These are phyloP conservation scores for Kwoniella sp. DNA, from an alignment of 768 basidiomycete genomes.

Conservation along the genomic window DNA sequence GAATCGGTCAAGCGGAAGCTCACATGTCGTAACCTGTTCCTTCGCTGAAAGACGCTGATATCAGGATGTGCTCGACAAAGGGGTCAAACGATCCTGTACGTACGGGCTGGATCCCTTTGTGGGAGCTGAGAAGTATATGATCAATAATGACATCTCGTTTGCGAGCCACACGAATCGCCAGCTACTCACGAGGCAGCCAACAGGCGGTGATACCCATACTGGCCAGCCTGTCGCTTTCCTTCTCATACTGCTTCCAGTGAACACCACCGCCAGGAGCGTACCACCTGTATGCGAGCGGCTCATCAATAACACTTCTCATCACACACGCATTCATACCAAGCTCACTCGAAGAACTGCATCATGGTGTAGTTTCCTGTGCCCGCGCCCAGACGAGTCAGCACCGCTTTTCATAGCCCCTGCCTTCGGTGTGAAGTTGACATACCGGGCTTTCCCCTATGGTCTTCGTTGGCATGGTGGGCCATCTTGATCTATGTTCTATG, in stretches of 20 bases:
- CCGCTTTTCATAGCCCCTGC: neutral
- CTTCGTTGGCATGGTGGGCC: constrained; percentile 34
- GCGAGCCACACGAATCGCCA: neutral
- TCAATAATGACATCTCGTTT: neutral
- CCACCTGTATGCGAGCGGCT: constrained; percentile 13
- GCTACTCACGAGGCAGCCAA: constrained; percentile 50
- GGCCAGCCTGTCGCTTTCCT: constrained; percentile 39
- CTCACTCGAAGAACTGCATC: constrained; percentile 39
- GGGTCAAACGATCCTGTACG: constrained; percentile 11
- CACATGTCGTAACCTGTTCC: constrained; percentile 50
- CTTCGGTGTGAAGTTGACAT: neutral
- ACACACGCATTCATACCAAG: neutral
- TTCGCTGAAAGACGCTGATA: constrained; percentile 21
- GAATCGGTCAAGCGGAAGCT: constrained; percentile 4
- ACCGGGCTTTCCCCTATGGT: constrained; percentile 27
- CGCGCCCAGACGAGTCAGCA: constrained; percentile 1
- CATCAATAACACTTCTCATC: neutral
- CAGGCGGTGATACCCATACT: constrained; percentile 51
- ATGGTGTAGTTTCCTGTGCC: constrained; percentile 36
- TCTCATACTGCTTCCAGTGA: constrained; percentile 50
- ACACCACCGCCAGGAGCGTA: constrained; percentile 40
- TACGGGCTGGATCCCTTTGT: constrained; percentile 47
- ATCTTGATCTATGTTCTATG: constrained; percentile 9
- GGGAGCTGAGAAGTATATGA: constrained; percentile 23
- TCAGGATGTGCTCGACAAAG: neutral